Evolutionary conservation across 2,329 filamentous ascomycete genomes (phyloP).

Genomic region (Fusarium lyarnte): DNA sequence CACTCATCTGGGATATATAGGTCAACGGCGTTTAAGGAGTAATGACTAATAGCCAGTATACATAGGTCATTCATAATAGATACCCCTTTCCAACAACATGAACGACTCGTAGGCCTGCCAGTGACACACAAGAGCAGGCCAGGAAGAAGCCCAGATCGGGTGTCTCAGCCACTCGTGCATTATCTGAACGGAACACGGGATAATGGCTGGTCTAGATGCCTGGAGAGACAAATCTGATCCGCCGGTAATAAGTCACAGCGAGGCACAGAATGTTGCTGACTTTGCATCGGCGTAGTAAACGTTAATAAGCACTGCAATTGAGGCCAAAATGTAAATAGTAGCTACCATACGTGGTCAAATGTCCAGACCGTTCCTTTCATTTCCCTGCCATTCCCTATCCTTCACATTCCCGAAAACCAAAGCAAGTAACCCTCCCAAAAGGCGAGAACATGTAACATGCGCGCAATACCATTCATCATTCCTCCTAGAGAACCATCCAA

Average conservation of each 20-base stretch:
- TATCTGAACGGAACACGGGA: neutral
- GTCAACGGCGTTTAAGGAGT: conserved; percentile 33
- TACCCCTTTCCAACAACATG: conserved; percentile 33
- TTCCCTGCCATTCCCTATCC: conserved; percentile 3
- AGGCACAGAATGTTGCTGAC: neutral
- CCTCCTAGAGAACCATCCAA: conserved; percentile 38
- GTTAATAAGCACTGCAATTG: conserved; percentile 16
- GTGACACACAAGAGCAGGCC: neutral
- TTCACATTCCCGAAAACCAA: conserved; percentile 12
- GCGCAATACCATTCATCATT: conserved; percentile 27
- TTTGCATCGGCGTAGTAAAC: neutral
- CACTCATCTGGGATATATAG: neutral
- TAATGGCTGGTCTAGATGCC: neutral
- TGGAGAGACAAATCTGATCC: neutral
- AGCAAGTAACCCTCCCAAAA: conserved; percentile 6
- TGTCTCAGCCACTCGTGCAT: neutral
- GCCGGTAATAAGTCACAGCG: neutral
- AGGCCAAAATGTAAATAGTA: conserved; percentile 23
- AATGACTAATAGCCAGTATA: conserved; percentile 12
- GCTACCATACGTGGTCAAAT: conserved; percentile 25
- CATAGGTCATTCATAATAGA: conserved; percentile 29
- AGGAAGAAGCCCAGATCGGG: neutral
- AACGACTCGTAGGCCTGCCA: neutral
- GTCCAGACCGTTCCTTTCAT: conserved; percentile 19
- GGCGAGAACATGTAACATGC: conserved; percentile 6